Base-by-base conservation (phyloP, 768 basidiomycete species). In the Leccinum aurantiacum region DNA sequence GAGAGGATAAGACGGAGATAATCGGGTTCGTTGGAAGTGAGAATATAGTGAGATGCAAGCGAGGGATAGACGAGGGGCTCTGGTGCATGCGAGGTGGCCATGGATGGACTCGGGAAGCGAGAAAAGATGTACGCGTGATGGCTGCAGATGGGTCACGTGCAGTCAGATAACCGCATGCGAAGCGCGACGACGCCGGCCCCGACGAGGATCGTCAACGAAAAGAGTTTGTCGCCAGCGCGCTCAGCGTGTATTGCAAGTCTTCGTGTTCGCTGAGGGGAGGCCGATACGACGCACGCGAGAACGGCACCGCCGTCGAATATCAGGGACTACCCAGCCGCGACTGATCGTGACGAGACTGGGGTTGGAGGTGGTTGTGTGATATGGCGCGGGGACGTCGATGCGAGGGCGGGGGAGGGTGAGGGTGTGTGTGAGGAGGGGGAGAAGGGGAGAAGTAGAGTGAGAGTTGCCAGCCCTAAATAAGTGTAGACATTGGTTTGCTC, bases 1-100 rank as follows among this genome's bases (percentile, higher is more conserved):
- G 86, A 91, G 54, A 95, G 80, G 66, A 94, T 94, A 50, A 96
- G 85, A 19, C 89, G 82, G 48, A 95, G 84, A 73, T 96, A 96
- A 72, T 96, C 93, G 3, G 93, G 93, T 6, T 85, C 85, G 24
- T 85, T 82, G 51, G 81, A 79, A 0, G 87, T 75, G 4, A 91
- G 80, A 11, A 92, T 76, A 65, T 82, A 75, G 66, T 94, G 89
- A 25, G 80, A 76, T 0, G 85, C 72, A 10, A 94, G 82, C 31
- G 89, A 83, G 15, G 90, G 86, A 68, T 88, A 93, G 22, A 73
- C 56, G 9, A 88, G 74, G 17, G 87, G 86, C 51, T 83, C 80
- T 48, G 88, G 88, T n/a, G 84, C 87, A 67, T 77, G 75, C 7
- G 89, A 89, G 6, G 82, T 86, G 54, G 85, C 80, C 50, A 52